phyloP scores from a whole-genome alignment of 2,329 filamentous ascomycete genomes.

The Fusarium sp. region DNA sequence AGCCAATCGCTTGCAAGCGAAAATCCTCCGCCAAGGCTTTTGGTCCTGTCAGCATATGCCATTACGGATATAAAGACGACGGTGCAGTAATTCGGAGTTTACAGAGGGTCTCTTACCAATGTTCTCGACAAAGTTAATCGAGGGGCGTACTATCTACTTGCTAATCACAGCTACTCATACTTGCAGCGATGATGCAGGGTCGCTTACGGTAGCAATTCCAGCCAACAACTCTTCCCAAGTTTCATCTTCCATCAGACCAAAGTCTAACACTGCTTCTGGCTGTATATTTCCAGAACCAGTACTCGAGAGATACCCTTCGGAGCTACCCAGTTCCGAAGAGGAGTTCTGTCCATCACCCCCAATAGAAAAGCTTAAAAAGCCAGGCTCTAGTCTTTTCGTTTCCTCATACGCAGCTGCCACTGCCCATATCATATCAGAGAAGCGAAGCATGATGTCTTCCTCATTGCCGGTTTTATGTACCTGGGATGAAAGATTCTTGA shows the following conservation, averaged over 20 bases:
- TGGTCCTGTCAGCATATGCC: not conserved
- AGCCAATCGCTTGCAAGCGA: not conserved
- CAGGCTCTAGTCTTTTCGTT: not conserved
- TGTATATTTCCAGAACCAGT: not conserved
- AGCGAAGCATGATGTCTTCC: not conserved
- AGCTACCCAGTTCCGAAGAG: not conserved
- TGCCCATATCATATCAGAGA: conserved; percentile 12
- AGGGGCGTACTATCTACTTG: too few species aligned
- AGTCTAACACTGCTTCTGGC: not conserved
- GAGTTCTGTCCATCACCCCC: not conserved
- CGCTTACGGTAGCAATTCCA: not conserved
- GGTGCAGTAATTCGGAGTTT: not conserved
- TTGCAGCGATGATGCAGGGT: not conserved
- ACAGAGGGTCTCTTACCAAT: not conserved
- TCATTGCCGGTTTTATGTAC: not conserved
- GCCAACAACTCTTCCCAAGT: conserved; percentile 8
- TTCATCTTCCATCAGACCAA: not conserved
- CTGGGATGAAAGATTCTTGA: not conserved
- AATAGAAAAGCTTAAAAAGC: not conserved
- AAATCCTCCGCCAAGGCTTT: not conserved
- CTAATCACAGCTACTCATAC: not conserved
- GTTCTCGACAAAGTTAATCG: not conserved
- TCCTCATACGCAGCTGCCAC: not conserved
- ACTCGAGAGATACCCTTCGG: conserved; percentile 4
- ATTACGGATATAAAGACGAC: not conserved